Evolutionary conservation across 345 rosid genomes (phyloP).

Genomic region (Turnera subulata): DNA sequence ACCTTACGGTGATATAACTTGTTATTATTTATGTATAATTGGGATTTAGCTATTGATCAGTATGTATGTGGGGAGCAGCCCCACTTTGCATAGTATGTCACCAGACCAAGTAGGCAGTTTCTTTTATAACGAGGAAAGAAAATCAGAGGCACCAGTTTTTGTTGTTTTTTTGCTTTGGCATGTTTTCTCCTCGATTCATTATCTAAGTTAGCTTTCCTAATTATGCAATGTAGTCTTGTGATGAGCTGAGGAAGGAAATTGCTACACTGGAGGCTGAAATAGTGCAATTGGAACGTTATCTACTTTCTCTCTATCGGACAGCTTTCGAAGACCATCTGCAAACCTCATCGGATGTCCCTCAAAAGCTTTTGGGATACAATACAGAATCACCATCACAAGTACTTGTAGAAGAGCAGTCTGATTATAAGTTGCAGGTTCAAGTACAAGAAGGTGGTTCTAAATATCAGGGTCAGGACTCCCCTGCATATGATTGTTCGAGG

Average conservation of each 20-base stretch:
- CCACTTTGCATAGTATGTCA: too few relatives aligned
- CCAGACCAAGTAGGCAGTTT: too few relatives aligned
- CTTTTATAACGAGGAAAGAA: too few relatives aligned
- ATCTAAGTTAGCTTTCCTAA: not conserved
- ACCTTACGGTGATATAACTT: too few relatives aligned
- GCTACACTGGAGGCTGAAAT: constrained; percentile 65
- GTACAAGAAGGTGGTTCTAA: constrained; percentile 18
- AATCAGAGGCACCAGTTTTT: too few relatives aligned
- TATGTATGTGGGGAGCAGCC: too few relatives aligned
- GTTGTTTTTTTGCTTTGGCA: too few relatives aligned
- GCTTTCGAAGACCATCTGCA: constrained; percentile 52
- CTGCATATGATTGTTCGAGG: constrained; percentile 30
- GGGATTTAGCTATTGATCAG: too few relatives aligned
- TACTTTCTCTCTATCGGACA: constrained; percentile 67
- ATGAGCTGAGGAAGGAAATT: constrained; percentile 62
- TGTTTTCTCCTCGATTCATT: not conserved
- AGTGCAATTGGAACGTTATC: constrained; percentile 55
- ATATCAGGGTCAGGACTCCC: constrained; percentile 38
- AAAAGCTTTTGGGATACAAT: constrained; percentile 18
- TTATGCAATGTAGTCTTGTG: constrained; percentile 45
- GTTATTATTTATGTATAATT: too few relatives aligned
- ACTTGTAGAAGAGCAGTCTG: constrained; percentile 19
- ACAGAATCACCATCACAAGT: constrained; percentile 26
- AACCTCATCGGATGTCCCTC: constrained; percentile 26
- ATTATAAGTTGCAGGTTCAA: constrained; percentile 26